phyloP scores from a whole-genome alignment of 352 stramenopile species.

The Globisporangium viniferum region DNA sequence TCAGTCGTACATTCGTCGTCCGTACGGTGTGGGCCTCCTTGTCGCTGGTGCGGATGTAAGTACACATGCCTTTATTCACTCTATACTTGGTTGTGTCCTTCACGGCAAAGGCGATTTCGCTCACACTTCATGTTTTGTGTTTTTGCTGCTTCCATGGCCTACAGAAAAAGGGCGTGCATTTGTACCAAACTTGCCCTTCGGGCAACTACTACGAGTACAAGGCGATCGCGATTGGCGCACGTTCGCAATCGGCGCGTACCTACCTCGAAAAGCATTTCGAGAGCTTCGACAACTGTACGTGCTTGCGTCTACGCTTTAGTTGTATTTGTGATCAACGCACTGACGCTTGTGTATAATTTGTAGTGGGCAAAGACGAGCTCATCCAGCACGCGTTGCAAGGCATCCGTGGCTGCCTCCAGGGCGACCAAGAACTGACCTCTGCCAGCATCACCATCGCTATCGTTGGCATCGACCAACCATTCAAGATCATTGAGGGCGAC shows the following conservation, averaged over 20 bases:
- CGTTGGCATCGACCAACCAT: slow-evolving; percentile 93
- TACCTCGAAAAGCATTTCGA: slow-evolving; percentile 99
- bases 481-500: slow-evolving; percentile 92
- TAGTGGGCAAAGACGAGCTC: slow-evolving; percentile 92
- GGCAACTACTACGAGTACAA: slow-evolving; percentile 99
- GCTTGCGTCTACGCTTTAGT: background rate
- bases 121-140: slow-evolving; percentile 10
- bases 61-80: slow-evolving; percentile 1
- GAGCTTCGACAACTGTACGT: slow-evolving; percentile 85
- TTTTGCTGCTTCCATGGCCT: slow-evolving; percentile 8
- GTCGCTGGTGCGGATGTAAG: slow-evolving; percentile 90
- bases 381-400: slow-evolving; percentile 98
- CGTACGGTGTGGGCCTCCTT: slow-evolving; percentile 98
- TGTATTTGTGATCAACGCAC: background rate
- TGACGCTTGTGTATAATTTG: slow-evolving; percentile 9
- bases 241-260: slow-evolving; percentile 96
- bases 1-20: slow-evolving; percentile 98
- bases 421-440: slow-evolving; percentile 93
- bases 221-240: slow-evolving; percentile 96
- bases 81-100: background rate
- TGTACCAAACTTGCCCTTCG: slow-evolving; percentile 98
- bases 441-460: slow-evolving; percentile 93
- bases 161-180: slow-evolving; percentile 95
- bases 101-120: background rate
- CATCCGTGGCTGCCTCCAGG: slow-evolving; percentile 94